Base-by-base conservation (phyloP, 495 filamentous ascomycete genomes). In the Xylaria flabelliformis region DNA sequence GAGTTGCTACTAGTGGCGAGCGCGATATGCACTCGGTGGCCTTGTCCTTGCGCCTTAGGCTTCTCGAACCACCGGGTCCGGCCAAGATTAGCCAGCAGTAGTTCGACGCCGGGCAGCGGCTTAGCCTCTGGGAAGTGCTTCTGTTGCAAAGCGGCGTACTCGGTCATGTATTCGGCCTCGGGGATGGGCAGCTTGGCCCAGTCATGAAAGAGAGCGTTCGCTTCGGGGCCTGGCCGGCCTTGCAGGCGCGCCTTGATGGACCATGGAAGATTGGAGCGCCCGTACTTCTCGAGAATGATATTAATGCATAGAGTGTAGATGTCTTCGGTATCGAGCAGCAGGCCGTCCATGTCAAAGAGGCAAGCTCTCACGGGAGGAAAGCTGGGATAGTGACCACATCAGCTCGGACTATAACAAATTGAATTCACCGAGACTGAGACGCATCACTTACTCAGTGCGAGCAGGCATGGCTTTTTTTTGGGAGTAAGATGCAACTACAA, bases 281-380 rank as follows among this genome's bases (percentile, higher is more conserved):
- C 87, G 79, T 95, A 91, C 77, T 92, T 88, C 51, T 85, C 83
- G 8, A 99, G 91, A 51, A 98, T 87, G 48, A 89, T 81, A 81
- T 98, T 97, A 36, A 93, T 92, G 80, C 91, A 91, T 32, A 88
- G 79, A 0, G 93, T 96, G 84, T 98, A 98, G 70, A 92, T 87
- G 80, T 99, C 97, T 79, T 99, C 96, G 19, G 93, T 93, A 82
- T 98, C 91, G 73, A 99, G 90, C 24, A 99, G 87, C 36, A 99
- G 91, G 55, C 96, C 96, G 79, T 99, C 96, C 94, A 99, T 97
- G 86, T 99, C 96, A 79, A 99, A 99, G 70, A 99, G 91, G 83
- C 94, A 97, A 71, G 96, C 96, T 69, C 94, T 89, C 69, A 98
- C 88, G 59, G 91, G 90, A 32, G 93, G 94, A 76, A 90, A 87